A percentile compares a stretch with the other conserved stretches of the same genome.
Evolutionary conservation across 345 rosid genomes (phyloP).

Genomic region (Populus davidiana): DNA sequence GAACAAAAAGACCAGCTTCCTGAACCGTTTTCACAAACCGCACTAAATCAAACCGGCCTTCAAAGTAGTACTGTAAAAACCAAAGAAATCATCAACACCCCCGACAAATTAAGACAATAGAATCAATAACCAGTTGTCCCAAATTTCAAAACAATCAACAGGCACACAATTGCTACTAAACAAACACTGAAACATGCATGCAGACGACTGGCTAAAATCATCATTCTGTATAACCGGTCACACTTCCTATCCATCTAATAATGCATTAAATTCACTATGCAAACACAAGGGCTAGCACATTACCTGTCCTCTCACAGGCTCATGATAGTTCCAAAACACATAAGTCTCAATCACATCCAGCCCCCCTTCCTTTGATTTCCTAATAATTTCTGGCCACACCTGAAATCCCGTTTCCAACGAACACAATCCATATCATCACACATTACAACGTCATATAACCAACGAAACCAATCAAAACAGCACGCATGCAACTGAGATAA

Average conservation of each 20-base stretch:
- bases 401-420: conserved; percentile 19
- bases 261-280: background rate
- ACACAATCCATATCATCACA: background rate
- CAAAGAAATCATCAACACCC: conserved; percentile 3
- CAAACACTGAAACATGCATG: background rate
- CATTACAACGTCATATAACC: background rate
- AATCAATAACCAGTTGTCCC: background rate
- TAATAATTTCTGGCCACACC: conserved; percentile 63
- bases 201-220: background rate
- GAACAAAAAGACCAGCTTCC: conserved; percentile 64
- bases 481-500: background rate
- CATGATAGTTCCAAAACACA: conserved; percentile 67
- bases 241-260: background rate
- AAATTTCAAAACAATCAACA: too few relatives aligned
- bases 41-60: conserved; percentile 66
- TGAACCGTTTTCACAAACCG: conserved; percentile 52
- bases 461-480: background rate
- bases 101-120: background rate
- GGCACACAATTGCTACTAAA: background rate
- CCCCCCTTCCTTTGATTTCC: conserved; percentile 64
- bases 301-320: conserved; percentile 65
- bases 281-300: background rate
- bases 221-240: background rate
- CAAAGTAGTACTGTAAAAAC: conserved; percentile 48
- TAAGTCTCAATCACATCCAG: conserved; percentile 63